These are phyloP conservation scores for Prunus yedoensis DNA, from an alignment of 331 rosid genomes.

Conservation along the genomic window DNA sequence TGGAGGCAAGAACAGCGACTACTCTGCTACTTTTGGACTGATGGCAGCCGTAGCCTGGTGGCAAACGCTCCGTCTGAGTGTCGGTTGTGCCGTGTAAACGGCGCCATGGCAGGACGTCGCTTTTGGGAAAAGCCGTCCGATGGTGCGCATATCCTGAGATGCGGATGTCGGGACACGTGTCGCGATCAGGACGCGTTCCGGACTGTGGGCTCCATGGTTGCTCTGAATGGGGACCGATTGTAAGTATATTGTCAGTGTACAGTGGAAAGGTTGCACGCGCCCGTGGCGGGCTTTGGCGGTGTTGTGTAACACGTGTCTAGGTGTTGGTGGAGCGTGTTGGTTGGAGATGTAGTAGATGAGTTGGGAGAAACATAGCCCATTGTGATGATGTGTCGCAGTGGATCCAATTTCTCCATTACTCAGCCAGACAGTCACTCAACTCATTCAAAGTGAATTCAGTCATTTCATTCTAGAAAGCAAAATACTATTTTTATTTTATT, in stretches of 20 bases:
- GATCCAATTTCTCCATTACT: neutral
- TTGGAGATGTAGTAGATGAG: neutral
- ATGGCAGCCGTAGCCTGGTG: neutral
- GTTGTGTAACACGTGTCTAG: neutral
- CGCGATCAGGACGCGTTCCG: neutral
- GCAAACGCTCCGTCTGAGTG: constrained; percentile 25
- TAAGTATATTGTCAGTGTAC: neutral
- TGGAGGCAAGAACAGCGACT: constrained; percentile 18
- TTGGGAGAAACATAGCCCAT: neutral
- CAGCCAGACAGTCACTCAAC: neutral
- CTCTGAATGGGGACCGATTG: neutral
- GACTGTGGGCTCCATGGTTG: neutral
- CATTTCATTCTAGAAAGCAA: neutral
- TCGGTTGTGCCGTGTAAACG: constrained; percentile 31
- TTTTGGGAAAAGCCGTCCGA: neutral
- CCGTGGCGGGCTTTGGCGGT: too few relatives aligned
- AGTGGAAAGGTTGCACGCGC: neutral
- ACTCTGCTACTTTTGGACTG: neutral
- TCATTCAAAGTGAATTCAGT: neutral
- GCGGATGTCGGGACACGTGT: constrained; percentile 26
- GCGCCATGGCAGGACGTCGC: neutral
- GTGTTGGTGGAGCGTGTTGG: neutral
- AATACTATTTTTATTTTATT: too few relatives aligned
- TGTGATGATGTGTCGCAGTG: neutral
- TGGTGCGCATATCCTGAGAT: constrained; percentile 2